Evolutionary conservation across 2,329 filamentous ascomycete species (phyloP).

Genomic region (Colletotrichum musicola): DNA sequence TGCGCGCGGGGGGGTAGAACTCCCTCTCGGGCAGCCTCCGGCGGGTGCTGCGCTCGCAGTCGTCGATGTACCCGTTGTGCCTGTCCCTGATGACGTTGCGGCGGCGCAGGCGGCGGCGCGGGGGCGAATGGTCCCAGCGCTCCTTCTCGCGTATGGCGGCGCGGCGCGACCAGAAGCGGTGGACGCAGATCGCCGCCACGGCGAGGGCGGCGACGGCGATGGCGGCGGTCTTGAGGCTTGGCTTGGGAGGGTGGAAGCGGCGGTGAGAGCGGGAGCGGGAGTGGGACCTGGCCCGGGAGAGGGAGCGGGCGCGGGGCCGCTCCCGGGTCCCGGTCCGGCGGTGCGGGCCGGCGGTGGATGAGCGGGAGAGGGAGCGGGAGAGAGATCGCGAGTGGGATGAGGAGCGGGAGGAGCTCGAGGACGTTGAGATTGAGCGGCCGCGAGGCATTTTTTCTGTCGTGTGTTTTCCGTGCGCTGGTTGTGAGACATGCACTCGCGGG

Average conservation of each 20-base stretch:
- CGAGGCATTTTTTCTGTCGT: not conserved
- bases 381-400: conserved; percentile 42
- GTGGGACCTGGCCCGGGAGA: conserved; percentile 8
- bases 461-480: not conserved
- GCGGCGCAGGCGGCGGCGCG: conserved; percentile 29
- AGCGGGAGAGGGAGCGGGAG: conserved; percentile 40
- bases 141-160: conserved; percentile 46
- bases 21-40: conserved; percentile 11
- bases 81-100: conserved; percentile 34
- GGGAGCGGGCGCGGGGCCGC: conserved; percentile 7
- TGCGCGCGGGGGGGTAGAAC: conserved; percentile 26
- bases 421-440: not conserved
- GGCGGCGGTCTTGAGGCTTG: conserved; percentile 47
- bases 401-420: not conserved
- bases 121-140: conserved; percentile 44
- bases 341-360: conserved; percentile 26
- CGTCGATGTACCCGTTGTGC: conserved; percentile 26
- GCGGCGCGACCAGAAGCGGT: conserved; percentile 52
- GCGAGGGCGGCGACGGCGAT: conserved; percentile 51
- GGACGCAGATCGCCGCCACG: conserved; percentile 50
- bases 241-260: conserved; percentile 33
- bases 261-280: conserved; percentile 33
- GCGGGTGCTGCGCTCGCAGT: conserved; percentile 15
- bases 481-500: not conserved
- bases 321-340: conserved; percentile 22